Evolutionary conservation across 495 filamentous ascomycete species (phyloP).

Genomic region (Hypoxylon intermedium): DNA sequence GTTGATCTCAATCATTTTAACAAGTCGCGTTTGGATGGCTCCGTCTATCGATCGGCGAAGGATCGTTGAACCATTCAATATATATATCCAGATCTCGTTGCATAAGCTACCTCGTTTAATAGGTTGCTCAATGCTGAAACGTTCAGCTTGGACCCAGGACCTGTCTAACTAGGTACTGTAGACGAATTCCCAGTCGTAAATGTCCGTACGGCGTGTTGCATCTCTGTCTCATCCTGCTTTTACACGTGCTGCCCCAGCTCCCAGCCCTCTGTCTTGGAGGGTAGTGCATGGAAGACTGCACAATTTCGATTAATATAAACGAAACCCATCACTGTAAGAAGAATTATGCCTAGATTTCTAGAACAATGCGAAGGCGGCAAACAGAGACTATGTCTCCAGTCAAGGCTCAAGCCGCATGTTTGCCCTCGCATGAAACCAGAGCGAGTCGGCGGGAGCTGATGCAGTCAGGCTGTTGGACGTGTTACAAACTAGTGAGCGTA

Average conservation of each 20-base stretch:
- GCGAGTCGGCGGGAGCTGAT: conserved; percentile 12
- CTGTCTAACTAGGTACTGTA: background rate
- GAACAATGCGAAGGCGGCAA: background rate
- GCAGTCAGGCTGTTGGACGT: conserved; percentile 21
- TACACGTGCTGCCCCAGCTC: conserved; percentile 23
- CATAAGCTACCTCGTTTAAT: background rate
- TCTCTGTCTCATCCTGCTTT: conserved; percentile 8
- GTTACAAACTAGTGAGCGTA: background rate
- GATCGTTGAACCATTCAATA: no score
- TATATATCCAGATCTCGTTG: background rate
- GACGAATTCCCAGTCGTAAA: conserved; percentile 12
- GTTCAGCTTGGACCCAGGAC: background rate
- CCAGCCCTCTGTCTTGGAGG: conserved; percentile 13
- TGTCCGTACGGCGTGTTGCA: conserved; percentile 3
- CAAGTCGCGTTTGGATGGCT: no score
- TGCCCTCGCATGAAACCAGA: conserved; percentile 1
- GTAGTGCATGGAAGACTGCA: conserved; percentile 6
- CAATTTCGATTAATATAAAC: conserved; percentile 30
- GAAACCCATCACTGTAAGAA: conserved; percentile 22
- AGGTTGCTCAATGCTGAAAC: background rate
- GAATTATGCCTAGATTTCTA: conserved; percentile 11
- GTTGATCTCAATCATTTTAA: no score
- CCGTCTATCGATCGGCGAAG: no score
- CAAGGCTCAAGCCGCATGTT: background rate
- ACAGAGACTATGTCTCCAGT: no score